Evolutionary conservation across 306 rosid genomes (phyloP).

Genomic region (Elaeagnus macrophylla): DNA sequence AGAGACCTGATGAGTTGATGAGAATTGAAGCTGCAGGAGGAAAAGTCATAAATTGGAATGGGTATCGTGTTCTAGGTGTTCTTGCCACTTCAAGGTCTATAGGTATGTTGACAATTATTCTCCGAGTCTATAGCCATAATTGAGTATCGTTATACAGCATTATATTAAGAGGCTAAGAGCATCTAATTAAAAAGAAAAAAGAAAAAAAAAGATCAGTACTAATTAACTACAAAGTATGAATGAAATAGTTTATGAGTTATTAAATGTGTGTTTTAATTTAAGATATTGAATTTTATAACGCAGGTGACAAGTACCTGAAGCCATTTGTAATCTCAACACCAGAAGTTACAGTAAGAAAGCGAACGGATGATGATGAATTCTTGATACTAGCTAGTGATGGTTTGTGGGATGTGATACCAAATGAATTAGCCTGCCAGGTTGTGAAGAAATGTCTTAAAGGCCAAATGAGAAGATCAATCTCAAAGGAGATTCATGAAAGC

Average conservation of each 20-base stretch:
- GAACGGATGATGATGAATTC: constrained; percentile 63
- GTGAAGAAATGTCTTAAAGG: constrained; percentile 57
- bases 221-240: too few species aligned
- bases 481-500: constrained; percentile 15
- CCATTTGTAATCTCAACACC: constrained; percentile 81
- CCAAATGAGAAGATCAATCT: constrained; percentile 14
- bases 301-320: constrained; percentile 72
- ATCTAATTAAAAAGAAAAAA: too few species aligned
- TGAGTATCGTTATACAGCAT: too few species aligned
- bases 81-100: constrained; percentile 90
- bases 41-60: constrained; percentile 82
- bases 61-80: constrained; percentile 84
- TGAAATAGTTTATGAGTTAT: too few species aligned
- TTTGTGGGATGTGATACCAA: constrained; percentile 71
- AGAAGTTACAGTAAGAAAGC: constrained; percentile 65
- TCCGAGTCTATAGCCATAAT: too few species aligned
- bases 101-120: constrained; percentile 52
- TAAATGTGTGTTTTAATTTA: too few species aligned
- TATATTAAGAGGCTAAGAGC: too few species aligned
- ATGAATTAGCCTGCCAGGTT: constrained; percentile 52
- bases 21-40: constrained; percentile 97
- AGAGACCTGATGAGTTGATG: constrained; percentile 68
- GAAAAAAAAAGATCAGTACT: too few species aligned
- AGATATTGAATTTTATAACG: not conserved
- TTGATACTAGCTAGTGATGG: constrained; percentile 84